These are phyloP conservation scores for Globisporangium solare DNA, from an alignment of 352 stramenopile species.

Conservation along the genomic window DNA sequence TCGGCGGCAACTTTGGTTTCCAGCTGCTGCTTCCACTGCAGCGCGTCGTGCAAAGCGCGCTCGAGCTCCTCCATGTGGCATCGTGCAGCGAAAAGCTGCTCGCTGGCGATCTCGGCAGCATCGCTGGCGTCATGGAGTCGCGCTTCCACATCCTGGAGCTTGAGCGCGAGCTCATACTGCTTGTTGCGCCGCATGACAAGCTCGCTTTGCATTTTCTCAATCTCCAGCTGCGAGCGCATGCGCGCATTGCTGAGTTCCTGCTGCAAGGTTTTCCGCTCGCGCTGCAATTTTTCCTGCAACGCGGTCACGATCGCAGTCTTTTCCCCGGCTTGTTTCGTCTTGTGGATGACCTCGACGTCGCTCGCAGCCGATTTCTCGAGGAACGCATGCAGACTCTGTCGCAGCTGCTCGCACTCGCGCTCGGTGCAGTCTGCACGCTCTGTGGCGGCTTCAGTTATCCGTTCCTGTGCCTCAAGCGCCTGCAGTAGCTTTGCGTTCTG, in stretches of 20 bases:
- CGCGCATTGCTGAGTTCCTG: slow-evolving; percentile 38
- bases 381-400: slow-evolving; percentile 23
- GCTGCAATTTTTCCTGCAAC: slow-evolving; percentile 48
- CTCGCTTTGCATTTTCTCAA: slow-evolving; percentile 66
- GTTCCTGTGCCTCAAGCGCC: slow-evolving; percentile 56
- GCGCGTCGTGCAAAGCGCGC: slow-evolving; percentile 40
- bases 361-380: slow-evolving; percentile 21
- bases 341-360: slow-evolving; percentile 48
- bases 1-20: slow-evolving; percentile 30
- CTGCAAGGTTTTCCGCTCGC: slow-evolving; percentile 44
- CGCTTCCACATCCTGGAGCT: slow-evolving; percentile 56
- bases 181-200: slow-evolving; percentile 68
- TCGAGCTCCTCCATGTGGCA: slow-evolving; percentile 64
- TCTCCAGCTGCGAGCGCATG: slow-evolving; percentile 48
- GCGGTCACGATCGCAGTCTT: slow-evolving; percentile 24
- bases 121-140: slow-evolving; percentile 37
- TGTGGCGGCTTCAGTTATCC: slow-evolving; percentile 21
- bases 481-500: slow-evolving; percentile 73
- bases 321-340: slow-evolving; percentile 39
- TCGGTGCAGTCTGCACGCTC: slow-evolving; percentile 19
- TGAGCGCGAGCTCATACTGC: slow-evolving; percentile 75
- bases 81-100: slow-evolving; percentile 41
- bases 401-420: slow-evolving; percentile 38
- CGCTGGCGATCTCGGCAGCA: slow-evolving; percentile 28
- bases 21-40: slow-evolving; percentile 45